Evolutionary conservation across 2,329 filamentous ascomycete genomes (phyloP), one percentile per base, ranked within the genome.

Genomic region (Ophiostoma sp.): DNA sequence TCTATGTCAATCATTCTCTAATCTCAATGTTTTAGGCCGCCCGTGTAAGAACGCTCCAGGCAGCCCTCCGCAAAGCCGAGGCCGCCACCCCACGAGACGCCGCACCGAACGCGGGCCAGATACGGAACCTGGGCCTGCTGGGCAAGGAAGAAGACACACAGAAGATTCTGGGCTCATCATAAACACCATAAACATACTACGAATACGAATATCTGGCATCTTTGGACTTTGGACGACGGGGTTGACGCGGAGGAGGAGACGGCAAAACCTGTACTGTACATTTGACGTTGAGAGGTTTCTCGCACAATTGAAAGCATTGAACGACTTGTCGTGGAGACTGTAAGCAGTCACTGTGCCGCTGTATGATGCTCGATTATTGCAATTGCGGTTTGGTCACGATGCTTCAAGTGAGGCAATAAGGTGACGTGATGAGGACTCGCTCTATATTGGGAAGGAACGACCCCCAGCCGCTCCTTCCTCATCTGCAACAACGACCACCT

Each of bases 101-200:
- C 79, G 92, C 90, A 74, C 94, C 94, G 75, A 94, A 89, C 76
- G 92, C 93, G 5, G 93, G 93, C 74, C 90, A 96, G 85, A 97
- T 98, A 87, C 88, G 94, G 82, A 94, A 92, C 82, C 82, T 98
- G 75, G 95, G 95, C 61, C 83, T 98, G 77, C 80, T 98, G 78
- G 91, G 92, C 80, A 94, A 94, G 82, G 92, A 96, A 77, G 93
- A 97, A 78, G 93, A 96, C 78, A 89, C 91, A 72, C 89, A 91
- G 80, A 87, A 88, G 80, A 86, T 89, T 73, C 77, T 88, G 69
- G 84, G 83, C 19, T 57, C 73, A 39, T 72, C 72, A 76, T 76
- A 70, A 57, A 39, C 7, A 39, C 25, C 12, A 33, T 9, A 66
- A 7, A 28, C 25, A 55, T 11, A 31, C 36, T 33, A 22, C 11